Base-by-base conservation (phyloP, 2,329 filamentous ascomycete species). In the Sarocladiaceae sp. region DNA sequence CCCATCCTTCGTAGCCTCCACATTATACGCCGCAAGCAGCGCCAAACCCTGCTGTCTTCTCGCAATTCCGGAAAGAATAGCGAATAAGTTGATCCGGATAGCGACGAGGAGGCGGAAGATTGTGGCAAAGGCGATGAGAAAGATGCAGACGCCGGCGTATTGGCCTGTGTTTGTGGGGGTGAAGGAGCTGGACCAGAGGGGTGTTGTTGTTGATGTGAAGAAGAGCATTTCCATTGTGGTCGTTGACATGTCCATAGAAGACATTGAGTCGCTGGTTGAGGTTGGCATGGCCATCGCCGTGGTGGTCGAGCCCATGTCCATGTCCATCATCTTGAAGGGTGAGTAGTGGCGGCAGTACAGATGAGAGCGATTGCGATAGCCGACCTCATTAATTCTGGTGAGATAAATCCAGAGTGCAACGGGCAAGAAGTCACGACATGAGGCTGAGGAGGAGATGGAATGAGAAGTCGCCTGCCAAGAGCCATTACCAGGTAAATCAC, bases 91-190 rank as follows among this genome's bases (percentile, higher is more conserved):
- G 10, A 44, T 50, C 40, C 56, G 89, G 59, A 79, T 74, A 1
- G 88, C 89, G 47, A 90, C 72, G 18, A 93, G 72, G 15, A 74
- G 70, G 42, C 89, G 85, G 63, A 86, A 82, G 50, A 84, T 64
- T 55, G 83, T 73, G 51, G 82, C 85, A 40, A 96, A 81, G 40
- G 86, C 57, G 65, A 95, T 83, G 52, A 95, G 76, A 69, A 95
- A 95, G 64, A 95, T 86, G 72, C 90, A 92, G 29, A 88, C 93
- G 53, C 82, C 90, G 3, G 88, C 88, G 67, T 95, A 96, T 50
- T 76, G 71, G 57, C 84, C 87, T 7, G 76, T 72, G 20, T 72
- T 82, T 17, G 65, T 70, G 2, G 90, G 90, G 3, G 84, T 84
- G 88, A 89, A 96, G 53, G 71, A 64, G 11, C 70, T 64, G 13